Percentiles rank a stretch among this genome's conserved stretches.
Evolutionary conservation across 352 stramenopile genomes (phyloP).

Genomic region (Phytophthora pinifolia): DNA sequence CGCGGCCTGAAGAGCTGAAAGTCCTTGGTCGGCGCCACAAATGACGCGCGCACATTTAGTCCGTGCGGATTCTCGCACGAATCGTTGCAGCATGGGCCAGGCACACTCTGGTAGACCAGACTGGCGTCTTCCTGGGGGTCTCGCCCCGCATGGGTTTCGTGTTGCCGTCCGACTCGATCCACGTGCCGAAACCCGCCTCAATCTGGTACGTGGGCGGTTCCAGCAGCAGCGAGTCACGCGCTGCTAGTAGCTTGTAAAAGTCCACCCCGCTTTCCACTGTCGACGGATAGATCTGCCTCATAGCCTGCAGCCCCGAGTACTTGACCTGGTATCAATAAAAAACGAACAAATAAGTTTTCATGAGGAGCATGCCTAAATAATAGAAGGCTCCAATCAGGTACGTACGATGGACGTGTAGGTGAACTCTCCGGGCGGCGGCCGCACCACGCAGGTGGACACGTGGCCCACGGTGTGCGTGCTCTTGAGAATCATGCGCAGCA

Average conservation of each 20-base stretch:
- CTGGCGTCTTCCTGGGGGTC: constrained; percentile 66
- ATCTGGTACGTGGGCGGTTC: constrained; percentile 84
- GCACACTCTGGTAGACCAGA: constrained; percentile 73
- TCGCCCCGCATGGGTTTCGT: constrained; percentile 78
- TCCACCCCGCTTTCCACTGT: constrained; percentile 64
- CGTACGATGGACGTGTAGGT: constrained; percentile 85
- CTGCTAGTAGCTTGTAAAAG: constrained; percentile 79
- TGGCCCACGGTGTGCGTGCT: constrained; percentile 77
- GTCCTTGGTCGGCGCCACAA: constrained; percentile 75
- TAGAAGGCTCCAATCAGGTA: constrained; percentile 10
- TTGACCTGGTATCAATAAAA: constrained; percentile 52
- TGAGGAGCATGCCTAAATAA: constrained; percentile 2
- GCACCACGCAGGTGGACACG: constrained; percentile 82
- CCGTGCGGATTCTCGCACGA: constrained; percentile 83
- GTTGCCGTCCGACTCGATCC: constrained; percentile 82
- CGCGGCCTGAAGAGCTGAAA: constrained; percentile 78
- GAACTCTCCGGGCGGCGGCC: constrained; percentile 66
- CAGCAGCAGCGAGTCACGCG: constrained; percentile 72
- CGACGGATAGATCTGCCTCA: constrained; percentile 75
- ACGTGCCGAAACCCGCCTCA: constrained; percentile 81
- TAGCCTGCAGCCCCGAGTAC: constrained; percentile 70
- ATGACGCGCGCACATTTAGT: constrained; percentile 76
- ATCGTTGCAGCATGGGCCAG: constrained; percentile 77
- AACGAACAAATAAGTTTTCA: constrained; percentile 3
- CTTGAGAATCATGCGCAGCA: constrained; percentile 81